Conservation (phyloP, 2,329 filamentous ascomycete genomes). For the Catunica adiposa region DNA sequence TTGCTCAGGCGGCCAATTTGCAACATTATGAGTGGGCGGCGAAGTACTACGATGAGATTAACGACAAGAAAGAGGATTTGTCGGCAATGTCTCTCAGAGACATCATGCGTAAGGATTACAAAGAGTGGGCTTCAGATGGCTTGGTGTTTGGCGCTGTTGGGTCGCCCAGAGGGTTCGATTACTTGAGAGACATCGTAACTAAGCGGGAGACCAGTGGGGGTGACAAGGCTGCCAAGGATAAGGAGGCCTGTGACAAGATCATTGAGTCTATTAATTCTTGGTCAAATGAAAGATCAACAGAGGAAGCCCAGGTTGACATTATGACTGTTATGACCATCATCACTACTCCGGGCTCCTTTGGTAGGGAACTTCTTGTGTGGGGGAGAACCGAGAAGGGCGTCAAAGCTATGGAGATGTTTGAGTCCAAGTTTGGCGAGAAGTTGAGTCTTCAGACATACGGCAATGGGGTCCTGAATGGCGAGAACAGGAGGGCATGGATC, state of each 20-base stretch:
- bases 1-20: slow-evolving; percentile 29
- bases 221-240: background rate
- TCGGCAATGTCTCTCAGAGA: slow-evolving; percentile 43
- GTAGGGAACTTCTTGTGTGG: slow-evolving; percentile 53
- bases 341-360: slow-evolving; percentile 36
- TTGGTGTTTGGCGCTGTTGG: slow-evolving; percentile 46
- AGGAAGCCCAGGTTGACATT: slow-evolving; percentile 25
- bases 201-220: slow-evolving; percentile 20
- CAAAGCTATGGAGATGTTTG: slow-evolving; percentile 39
- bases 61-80: slow-evolving; percentile 51
- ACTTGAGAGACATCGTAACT: slow-evolving; percentile 38
- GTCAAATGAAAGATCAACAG: slow-evolving; percentile 39
- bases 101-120: slow-evolving; percentile 69
- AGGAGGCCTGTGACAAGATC: slow-evolving; percentile 21
- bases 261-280: slow-evolving; percentile 34
- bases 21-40: slow-evolving; percentile 12
- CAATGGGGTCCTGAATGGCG: slow-evolving; percentile 29
- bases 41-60: slow-evolving; percentile 42
- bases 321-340: slow-evolving; percentile 55
- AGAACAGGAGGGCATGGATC: slow-evolving; percentile 43
- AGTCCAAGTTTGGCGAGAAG: slow-evolving; percentile 25
- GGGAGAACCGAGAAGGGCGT: slow-evolving; percentile 34
- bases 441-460: slow-evolving; percentile 42
- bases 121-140: slow-evolving; percentile 49
- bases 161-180: slow-evolving; percentile 46